Evolutionary conservation across 148 eudicot genomes (phyloP).

Genomic region (Rheum nobile): DNA sequence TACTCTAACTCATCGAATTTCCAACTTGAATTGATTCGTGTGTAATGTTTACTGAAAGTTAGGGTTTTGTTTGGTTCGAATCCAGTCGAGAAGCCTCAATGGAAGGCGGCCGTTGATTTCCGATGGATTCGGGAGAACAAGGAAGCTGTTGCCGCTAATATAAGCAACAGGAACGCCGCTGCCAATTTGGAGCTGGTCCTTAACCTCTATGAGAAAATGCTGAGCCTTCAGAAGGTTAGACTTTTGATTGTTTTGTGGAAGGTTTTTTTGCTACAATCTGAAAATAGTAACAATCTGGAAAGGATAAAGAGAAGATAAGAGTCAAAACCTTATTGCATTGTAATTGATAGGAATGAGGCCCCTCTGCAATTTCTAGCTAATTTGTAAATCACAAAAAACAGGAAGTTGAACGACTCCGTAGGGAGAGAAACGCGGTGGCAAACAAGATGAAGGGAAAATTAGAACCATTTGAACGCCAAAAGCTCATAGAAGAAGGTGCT

Average conservation of each 20-base stretch:
- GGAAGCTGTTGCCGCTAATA: slow-evolving; percentile 55
- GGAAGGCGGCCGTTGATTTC: slow-evolving; percentile 95
- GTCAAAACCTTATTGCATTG: background rate
- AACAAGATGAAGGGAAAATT: slow-evolving; percentile 90
- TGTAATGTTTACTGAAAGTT: background rate
- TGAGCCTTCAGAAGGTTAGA: slow-evolving; percentile 67
- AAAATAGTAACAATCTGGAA: too few species aligned
- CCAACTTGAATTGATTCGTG: background rate
- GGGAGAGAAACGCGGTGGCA: slow-evolving; percentile 85
- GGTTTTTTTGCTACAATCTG: background rate
- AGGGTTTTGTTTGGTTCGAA: background rate
- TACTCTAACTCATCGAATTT: background rate
- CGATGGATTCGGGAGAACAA: slow-evolving; percentile 78
- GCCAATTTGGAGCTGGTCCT: slow-evolving; percentile 82
- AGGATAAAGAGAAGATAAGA: background rate
- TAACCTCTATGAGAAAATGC: slow-evolving; percentile 53
- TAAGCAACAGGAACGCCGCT: slow-evolving; percentile 53
- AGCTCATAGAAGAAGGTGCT: slow-evolving; percentile 77
- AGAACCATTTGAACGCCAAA: slow-evolving; percentile 74
- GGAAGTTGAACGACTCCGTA: slow-evolving; percentile 92
- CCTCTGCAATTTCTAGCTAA: slow-evolving; percentile 46
- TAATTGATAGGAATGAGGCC: slow-evolving; percentile 1
- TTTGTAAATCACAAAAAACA: slow-evolving; percentile 69
- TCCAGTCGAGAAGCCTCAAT: slow-evolving; percentile 52
- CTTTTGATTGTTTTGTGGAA: background rate